Evolutionary conservation across 1,284 basidiomycete genomes (phyloP), one percentile per base, ranked within the genome.

Genomic region (Lentinus polychrous): DNA sequence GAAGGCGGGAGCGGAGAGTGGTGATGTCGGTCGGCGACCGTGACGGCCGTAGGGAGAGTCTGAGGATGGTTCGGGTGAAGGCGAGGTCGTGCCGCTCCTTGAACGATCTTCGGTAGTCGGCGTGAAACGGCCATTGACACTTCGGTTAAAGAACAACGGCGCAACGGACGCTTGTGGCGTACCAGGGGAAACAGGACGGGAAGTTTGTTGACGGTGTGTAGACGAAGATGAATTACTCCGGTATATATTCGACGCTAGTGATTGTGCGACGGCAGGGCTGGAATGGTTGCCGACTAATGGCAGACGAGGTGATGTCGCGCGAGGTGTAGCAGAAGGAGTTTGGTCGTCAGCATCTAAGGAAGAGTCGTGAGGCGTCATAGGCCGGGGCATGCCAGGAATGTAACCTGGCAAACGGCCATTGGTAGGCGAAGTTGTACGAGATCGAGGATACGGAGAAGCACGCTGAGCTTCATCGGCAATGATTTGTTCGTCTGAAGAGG

Each of bases 381-480:
- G 88, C 41, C 87, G 73, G 31, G 85, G 85, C 88, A 91, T 91
- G 4, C 88, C 87, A 33, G 87, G 87, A 49, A 89, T 81, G 65
- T 91, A 91, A n/a, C 88, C 87, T 47, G 86, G 86, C 18, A 86
- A 60, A 17, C 77, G 78, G 48, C 79, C 81, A 12, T 40, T 15
- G 2, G 77, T 74, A 45, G 84, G 84, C 33, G 76, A 78, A 31
- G 66, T 66, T 20, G 70, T 67, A 24, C 67, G 67, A 34, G 70
- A 67, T 50, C 66, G 67, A 52, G 69, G 64, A 46, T 66, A 62
- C 7, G 69, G 69, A 1, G 83, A 83, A 43, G 74, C 63, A 15
- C 72, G 74, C 23, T 69, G 72, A 47, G 70, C 67, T 39, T 78
- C 74, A 14, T 40, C 39, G 8, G 39, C 20, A 37, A 74, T 73